A percentile compares a stretch with the other conserved stretches of the same genome.
phyloP scores from a whole-genome alignment of 768 basidiomycete genomes.

The Sporobolomyces pararoseus region DNA sequence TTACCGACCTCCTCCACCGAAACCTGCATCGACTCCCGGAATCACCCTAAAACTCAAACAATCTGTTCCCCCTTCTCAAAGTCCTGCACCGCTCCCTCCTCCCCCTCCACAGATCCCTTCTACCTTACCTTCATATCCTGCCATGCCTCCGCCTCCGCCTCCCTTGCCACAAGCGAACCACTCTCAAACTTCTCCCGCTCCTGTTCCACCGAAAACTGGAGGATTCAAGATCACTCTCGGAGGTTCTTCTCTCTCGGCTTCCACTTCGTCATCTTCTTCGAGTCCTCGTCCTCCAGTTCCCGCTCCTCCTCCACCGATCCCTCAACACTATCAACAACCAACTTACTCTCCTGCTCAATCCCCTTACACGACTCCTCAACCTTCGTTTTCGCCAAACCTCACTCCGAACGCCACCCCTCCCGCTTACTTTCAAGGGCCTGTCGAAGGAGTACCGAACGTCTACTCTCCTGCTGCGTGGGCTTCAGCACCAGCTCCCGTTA shows the following conservation, averaged over 20 bases:
- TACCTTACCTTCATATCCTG: slow-evolving; percentile 2
- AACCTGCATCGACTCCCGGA: background rate
- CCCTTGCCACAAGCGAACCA: background rate
- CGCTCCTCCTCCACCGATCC: background rate
- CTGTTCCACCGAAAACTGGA: background rate
- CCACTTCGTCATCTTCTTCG: slow-evolving; percentile 40
- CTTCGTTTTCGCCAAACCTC: slow-evolving; percentile 34
- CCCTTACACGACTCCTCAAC: slow-evolving; percentile 48
- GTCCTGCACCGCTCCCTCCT: background rate
- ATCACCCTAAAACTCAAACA: slow-evolving; percentile 47
- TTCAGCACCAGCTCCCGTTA: slow-evolving; percentile 42
- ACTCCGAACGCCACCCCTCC: slow-evolving; percentile 55
- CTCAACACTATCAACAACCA: slow-evolving; percentile 25
- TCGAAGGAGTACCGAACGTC: slow-evolving; percentile 42
- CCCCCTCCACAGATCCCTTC: background rate
- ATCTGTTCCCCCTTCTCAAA: slow-evolving; percentile 31
- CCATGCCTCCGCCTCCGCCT: slow-evolving; percentile 14
- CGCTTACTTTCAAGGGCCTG: slow-evolving; percentile 41
- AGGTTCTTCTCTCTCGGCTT: slow-evolving; percentile 40
- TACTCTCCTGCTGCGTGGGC: slow-evolving; percentile 27
- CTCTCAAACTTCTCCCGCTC: background rate
- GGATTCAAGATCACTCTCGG: slow-evolving; percentile 50
- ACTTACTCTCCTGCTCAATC: slow-evolving; percentile 46
- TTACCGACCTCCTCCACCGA: slow-evolving; percentile 9
- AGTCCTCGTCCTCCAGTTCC: background rate